Conservation (phyloP, 2,329 filamentous ascomycete species). For the Colletotrichum plurivorum region DNA sequence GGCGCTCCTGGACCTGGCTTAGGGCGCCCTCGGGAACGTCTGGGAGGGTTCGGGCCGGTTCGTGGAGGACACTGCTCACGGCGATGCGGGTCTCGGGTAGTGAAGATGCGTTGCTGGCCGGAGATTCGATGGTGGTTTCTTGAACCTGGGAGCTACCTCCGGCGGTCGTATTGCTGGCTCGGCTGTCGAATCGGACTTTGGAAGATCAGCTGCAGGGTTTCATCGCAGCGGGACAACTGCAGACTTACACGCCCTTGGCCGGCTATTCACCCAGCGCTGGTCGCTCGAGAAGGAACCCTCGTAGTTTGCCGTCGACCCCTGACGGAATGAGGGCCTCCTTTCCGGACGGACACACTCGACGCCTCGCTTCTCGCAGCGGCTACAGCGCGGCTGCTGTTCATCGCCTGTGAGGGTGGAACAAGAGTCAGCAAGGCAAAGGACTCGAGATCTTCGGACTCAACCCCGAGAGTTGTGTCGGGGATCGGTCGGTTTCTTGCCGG, state of each 20-base stretch:
- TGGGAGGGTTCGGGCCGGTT: conserved; percentile 10
- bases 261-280: conserved; percentile 55
- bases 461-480: not conserved
- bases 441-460: not conserved
- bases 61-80: not conserved
- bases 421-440: conserved; percentile 12
- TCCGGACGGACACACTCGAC: conserved; percentile 52
- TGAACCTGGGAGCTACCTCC: not conserved
- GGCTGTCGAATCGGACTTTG: conserved; percentile 26
- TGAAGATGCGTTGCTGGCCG: conserved; percentile 2
- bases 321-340: conserved; percentile 54
- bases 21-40: not conserved
- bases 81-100: not conserved
- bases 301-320: conserved; percentile 51
- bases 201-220: not conserved
- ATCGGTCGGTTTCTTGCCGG: conserved; percentile 4
- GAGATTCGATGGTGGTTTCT: conserved; percentile 1
- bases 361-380: conserved; percentile 50
- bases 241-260: conserved; percentile 51
- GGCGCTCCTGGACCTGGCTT: not conserved
- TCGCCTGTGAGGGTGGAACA: conserved; percentile 48
- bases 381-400: conserved; percentile 54
- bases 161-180: conserved; percentile 11
- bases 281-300: conserved; percentile 44
- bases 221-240: rapidly evolving